Percentiles rank a stretch among this genome's conserved stretches.
Evolutionary conservation across 2,329 filamentous ascomycete genomes (phyloP).

Genomic region (Fusarium proliferatum): DNA sequence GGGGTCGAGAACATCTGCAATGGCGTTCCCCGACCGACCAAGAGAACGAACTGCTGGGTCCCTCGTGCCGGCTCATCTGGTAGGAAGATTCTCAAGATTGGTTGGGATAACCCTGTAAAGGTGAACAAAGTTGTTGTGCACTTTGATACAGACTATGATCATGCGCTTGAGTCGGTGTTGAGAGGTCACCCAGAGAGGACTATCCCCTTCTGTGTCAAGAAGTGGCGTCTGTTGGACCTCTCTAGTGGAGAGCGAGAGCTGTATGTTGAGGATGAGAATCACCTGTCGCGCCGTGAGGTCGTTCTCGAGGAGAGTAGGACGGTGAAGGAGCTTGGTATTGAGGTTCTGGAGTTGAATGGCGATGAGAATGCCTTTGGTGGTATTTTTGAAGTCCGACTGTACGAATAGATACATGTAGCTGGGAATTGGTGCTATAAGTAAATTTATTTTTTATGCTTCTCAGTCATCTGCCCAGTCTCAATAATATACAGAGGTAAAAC

Average conservation of each 20-base stretch:
- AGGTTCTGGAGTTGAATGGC: constrained; percentile 1
- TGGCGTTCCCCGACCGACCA: neutral
- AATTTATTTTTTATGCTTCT: accelerated
- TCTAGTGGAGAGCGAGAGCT: neutral
- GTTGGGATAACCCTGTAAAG: neutral
- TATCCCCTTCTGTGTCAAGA: constrained; percentile 16
- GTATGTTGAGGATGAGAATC: constrained; percentile 2
- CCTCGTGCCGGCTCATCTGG: neutral
- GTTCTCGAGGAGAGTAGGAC: neutral
- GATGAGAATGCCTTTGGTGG: neutral
- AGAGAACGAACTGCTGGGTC: constrained; percentile 19
- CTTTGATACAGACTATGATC: constrained; percentile 21
- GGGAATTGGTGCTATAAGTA: accelerated
- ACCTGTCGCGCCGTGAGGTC: neutral
- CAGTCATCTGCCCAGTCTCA: neutral
- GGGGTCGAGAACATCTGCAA: neutral
- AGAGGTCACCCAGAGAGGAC: constrained; percentile 12
- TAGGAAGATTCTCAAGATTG: neutral
- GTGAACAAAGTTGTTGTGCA: neutral
- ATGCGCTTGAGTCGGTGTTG: constrained; percentile 8
- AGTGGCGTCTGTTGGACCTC: constrained; percentile 1
- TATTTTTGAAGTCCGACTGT: neutral
- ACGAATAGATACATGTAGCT: neutral
- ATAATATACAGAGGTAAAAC: neutral
- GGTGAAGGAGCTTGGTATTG: neutral